phyloP scores from a whole-genome alignment of 352 stramenopile species.

The Hyaloperonospora brassicae region DNA sequence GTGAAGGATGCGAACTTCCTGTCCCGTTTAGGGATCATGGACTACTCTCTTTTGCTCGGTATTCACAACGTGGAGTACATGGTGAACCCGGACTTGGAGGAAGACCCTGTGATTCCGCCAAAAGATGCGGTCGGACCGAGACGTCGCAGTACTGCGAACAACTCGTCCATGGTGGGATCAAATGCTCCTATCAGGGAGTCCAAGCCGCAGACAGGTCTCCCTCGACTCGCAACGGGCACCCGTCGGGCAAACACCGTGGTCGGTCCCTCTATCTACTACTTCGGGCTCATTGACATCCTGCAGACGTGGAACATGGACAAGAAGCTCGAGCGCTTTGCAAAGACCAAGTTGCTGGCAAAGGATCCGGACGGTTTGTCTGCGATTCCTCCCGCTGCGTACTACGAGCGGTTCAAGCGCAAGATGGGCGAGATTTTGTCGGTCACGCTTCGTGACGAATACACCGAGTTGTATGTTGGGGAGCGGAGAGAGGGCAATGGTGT shows the following conservation, averaged over 20 bases:
- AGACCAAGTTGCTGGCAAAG: constrained; percentile 76
- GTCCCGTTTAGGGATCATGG: constrained; percentile 83
- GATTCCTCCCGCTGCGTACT: constrained; percentile 74
- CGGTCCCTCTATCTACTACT: constrained; percentile 82
- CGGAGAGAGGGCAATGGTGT: constrained; percentile 27
- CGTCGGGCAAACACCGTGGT: constrained; percentile 82
- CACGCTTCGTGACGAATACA: constrained; percentile 56
- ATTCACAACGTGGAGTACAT: constrained; percentile 87
- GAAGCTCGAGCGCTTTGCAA: constrained; percentile 83
- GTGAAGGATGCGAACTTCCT: constrained; percentile 84
- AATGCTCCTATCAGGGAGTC: constrained; percentile 19
- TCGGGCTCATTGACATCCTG: constrained; percentile 83
- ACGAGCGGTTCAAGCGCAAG: constrained; percentile 82
- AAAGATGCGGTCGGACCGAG: constrained; percentile 26
- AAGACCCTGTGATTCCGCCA: constrained; percentile 28
- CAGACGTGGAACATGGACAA: constrained; percentile 89
- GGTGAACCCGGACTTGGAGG: constrained; percentile 68
- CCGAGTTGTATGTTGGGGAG: constrained; percentile 30
- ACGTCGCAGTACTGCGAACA: constrained; percentile 31
- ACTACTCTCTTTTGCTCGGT: constrained; percentile 86
- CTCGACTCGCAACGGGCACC: constrained; percentile 57
- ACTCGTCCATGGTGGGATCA: constrained; percentile 30
- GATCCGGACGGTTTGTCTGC: constrained; percentile 77
- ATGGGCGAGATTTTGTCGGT: constrained; percentile 82
- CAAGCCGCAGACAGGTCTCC: constrained; percentile 35